Base-by-base conservation (phyloP, 1,284 basidiomycete genomes). In the Cerrena zonata region DNA sequence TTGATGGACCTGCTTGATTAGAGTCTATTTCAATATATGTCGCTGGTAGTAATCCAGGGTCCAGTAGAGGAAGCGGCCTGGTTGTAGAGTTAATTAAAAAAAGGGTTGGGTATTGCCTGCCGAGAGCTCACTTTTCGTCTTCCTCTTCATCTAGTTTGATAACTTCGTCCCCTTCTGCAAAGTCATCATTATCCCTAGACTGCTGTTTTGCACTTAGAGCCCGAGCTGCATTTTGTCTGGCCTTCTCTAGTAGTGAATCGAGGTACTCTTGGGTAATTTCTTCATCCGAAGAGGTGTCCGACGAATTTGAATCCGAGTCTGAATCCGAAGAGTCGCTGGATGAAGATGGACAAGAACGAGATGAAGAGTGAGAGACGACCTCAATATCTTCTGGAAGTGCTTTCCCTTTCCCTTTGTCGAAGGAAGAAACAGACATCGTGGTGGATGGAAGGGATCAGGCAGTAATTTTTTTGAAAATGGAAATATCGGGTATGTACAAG, bases 41-140 rank as follows among this genome's bases (percentile, higher is more conserved):
- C 4, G 66, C 61, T 7, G 83, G 84, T 4, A 86, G 74, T 10
- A 61, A 62, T 42, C 82, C 82, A 46, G 85, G 80, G 60, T 90
- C 73, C 13, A 91, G 69, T 13, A 70, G 61, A 2, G 89, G 89
- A 43, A 91, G 65, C 27, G 78, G 77, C 56, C 84, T 89, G 56
- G 30, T 30, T n/a, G 22, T 21, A 30, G n/a, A n/a, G n/a, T n/a
- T n/a, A n/a, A n/a, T n/a, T n/a, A n/a, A n/a, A n/a, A n/a, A n/a
- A n/a, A n/a, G n/a, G n/a, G 24, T 41, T 21, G 12, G 12, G 12
- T 45, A 46, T 26, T 3, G n/a, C 13, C n/a, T 26, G 3, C 19
- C 45, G 10, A 7, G 3, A 3, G 23, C 12, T n/a, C 23, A 4
- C 38, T 54, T 51, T 22, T 65, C 59, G 5, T 62, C 64, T 24